phyloP scores from a whole-genome alignment of 2,329 filamentous ascomycete genomes.

The Clonostachys chloroleuca region DNA sequence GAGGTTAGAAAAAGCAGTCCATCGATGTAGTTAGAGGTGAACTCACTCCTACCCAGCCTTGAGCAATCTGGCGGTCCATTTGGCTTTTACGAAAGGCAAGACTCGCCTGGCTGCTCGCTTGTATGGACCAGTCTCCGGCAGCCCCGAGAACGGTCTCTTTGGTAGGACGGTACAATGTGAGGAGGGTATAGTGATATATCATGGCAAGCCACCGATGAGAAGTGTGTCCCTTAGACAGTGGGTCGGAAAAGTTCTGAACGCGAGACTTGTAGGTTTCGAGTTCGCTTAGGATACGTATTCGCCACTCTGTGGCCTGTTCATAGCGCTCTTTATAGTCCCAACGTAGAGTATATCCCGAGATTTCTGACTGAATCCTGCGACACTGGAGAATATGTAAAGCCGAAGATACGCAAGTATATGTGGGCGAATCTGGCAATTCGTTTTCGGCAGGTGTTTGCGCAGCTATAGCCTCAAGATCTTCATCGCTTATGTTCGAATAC shows the following conservation, averaged over 20 bases:
- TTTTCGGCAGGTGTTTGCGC: conserved; percentile 3
- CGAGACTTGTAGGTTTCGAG: conserved; percentile 14
- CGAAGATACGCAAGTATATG: conserved; percentile 14
- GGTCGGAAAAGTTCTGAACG: conserved; percentile 11
- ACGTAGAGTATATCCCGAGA: conserved; percentile 13
- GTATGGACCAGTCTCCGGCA: conserved; percentile 16
- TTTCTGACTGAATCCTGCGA: conserved; percentile 18
- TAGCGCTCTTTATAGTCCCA: conserved; percentile 12
- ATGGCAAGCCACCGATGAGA: conserved; percentile 17
- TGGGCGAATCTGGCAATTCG: conserved; percentile 4
- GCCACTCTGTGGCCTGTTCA: conserved; percentile 11
- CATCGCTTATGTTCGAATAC: conserved; percentile 17
- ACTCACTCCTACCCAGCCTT: conserved; percentile 16
- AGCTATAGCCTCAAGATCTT: conserved; percentile 8
- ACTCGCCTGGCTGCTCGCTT: conserved; percentile 16
- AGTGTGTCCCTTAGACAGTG: conserved; percentile 10
- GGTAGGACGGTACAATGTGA: conserved; percentile 17
- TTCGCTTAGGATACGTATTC: conserved; percentile 13
- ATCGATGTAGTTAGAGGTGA: not conserved
- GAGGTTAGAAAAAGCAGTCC: not conserved
- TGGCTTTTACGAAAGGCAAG: conserved; percentile 20
- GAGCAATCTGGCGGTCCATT: conserved; percentile 14
- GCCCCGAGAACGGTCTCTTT: conserved; percentile 9
- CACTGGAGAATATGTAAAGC: conserved; percentile 16
- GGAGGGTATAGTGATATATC: conserved; percentile 20